phyloP scores from a whole-genome alignment of 371 early-diverging fungal genomes.

The Mucor piriformis region DNA sequence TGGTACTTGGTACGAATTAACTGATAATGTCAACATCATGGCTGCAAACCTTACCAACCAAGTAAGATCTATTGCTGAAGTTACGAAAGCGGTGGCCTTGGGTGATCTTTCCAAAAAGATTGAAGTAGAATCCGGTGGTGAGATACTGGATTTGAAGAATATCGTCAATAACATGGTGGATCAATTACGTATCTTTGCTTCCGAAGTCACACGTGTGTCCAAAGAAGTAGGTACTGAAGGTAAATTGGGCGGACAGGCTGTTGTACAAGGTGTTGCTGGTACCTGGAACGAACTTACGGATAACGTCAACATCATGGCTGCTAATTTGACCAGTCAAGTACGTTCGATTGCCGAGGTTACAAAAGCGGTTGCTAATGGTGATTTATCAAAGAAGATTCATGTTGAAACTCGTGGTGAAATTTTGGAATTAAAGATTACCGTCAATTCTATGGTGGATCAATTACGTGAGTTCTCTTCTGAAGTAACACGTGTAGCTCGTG shows the following conservation, averaged over 20 bases:
- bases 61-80: conserved; percentile 52
- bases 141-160: conserved; percentile 36
- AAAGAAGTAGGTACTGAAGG: conserved; percentile 42
- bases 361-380: conserved; percentile 36
- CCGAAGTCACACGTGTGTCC: conserved; percentile 52
- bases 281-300: conserved; percentile 46
- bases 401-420: conserved; percentile 36
- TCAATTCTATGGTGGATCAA: conserved; percentile 33
- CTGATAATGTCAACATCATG: conserved; percentile 52
- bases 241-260: conserved; percentile 47
- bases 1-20: conserved; percentile 53
- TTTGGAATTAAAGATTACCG: conserved; percentile 28
- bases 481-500: conserved; percentile 38
- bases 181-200: conserved; percentile 37
- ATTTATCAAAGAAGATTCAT: conserved; percentile 34
- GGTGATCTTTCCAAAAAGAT: conserved; percentile 40
- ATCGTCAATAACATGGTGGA: conserved; percentile 43
- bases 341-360: conserved; percentile 34
- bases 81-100: conserved; percentile 31
- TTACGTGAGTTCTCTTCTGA: conserved; percentile 50
- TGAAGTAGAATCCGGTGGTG: conserved; percentile 36
- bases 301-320: conserved; percentile 43
- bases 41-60: conserved; percentile 59
- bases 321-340: conserved; percentile 33
- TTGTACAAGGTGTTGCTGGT: conserved; percentile 41